Evolutionary conservation across 2,329 filamentous ascomycete genomes (phyloP).

Genomic region (Apiospora arundinis): DNA sequence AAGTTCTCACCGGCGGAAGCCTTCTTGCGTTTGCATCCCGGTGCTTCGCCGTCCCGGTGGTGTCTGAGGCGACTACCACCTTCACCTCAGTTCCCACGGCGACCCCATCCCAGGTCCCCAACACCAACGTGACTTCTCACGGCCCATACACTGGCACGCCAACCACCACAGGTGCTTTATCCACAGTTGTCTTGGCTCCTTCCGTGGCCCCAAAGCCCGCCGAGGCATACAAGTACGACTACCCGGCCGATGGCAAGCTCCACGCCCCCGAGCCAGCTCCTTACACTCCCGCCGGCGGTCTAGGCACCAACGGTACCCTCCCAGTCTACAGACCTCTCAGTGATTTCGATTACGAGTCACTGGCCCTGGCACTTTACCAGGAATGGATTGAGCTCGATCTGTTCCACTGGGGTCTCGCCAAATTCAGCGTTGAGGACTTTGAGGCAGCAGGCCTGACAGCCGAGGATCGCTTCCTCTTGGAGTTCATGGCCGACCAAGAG

Average conservation of each 20-base stretch:
- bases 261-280: conserved; percentile 73
- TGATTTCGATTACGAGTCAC: conserved; percentile 83
- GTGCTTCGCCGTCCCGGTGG: conserved; percentile 42
- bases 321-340: conserved; percentile 80
- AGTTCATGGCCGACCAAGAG: conserved; percentile 81
- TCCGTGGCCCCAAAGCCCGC: conserved; percentile 65
- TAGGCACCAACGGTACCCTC: conserved; percentile 77
- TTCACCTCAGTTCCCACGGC: conserved; percentile 36
- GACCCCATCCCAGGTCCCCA: conserved; percentile 29
- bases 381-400: conserved; percentile 87
- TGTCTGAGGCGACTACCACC: conserved; percentile 44
- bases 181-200: conserved; percentile 60
- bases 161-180: conserved; percentile 73
- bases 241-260: conserved; percentile 74
- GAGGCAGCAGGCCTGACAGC: conserved; percentile 69
- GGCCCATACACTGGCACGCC: conserved; percentile 70
- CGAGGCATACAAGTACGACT: conserved; percentile 68
- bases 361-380: conserved; percentile 77
- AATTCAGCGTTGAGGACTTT: conserved; percentile 74
- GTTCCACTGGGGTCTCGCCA: conserved; percentile 77
- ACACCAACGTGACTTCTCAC: conserved; percentile 69
- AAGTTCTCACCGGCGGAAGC: conserved; percentile 23
- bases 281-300: conserved; percentile 74
- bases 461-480: conserved; percentile 73
- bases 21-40: conserved; percentile 29